Base-by-base conservation (phyloP, 208 protist genomes). In the Herpetomonas samuelpessoai region DNA sequence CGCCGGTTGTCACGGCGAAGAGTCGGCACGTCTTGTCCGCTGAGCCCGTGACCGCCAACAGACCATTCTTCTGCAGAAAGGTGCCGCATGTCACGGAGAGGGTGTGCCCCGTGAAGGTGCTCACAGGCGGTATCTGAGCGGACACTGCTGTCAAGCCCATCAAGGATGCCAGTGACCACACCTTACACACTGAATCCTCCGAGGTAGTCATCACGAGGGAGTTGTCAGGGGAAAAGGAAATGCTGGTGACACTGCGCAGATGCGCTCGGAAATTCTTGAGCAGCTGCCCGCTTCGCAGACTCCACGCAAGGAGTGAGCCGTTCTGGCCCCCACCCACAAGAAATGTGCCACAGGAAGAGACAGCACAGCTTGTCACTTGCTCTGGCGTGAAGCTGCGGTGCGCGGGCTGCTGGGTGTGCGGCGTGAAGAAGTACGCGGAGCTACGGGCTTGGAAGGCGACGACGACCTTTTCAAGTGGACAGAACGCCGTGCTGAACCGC, bases 231-330 rank as follows among this genome's bases (percentile, higher is more conserved):
- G 80, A 83, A 45, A 95, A 62, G 9, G 80, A 49, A 19, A 91
- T 66, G 47, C 79, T 79, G 22, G 68, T 81, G 9, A 95, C 61
- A 12, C 53, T 24, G 14, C 86, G 80, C 28, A 80, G 48, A 57
- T 95, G 88, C 10, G 57, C 82, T 27, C 80, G 80, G 61, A 81
- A 71, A 54, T 76, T 80, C 46, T 77, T 72, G 16, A 92, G 39
- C 6, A 92, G 74, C 57, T 92, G 67, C 3, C 88, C 86, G 31
- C 71, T 85, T 39, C 71, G 47, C 24, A 83, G 44, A 44, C 76
- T 92, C 86, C 88, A 95, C 41, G 91, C 56, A 19, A 88, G 65
- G 2, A 95, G 18, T n/a, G 74, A 79, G 24, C 88, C 88, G 6
- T 62, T 81, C 3, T 24, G 66, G 1, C 70, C 83, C 4, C 88